Evolutionary conservation across 495 filamentous ascomycete genomes (phyloP).

Genomic region (Paragyromitra xinjiangensis): DNA sequence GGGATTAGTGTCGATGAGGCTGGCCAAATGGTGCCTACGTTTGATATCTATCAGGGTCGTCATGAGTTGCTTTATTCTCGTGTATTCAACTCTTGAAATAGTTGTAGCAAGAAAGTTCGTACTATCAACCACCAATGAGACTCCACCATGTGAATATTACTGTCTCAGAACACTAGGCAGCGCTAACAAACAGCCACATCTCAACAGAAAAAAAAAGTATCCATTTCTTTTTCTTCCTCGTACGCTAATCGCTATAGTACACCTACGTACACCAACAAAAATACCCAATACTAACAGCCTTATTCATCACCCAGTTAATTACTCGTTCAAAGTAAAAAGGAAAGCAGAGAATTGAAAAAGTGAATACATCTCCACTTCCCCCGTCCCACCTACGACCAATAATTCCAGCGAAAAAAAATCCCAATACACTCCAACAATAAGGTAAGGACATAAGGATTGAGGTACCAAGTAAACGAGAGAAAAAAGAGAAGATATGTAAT

Average conservation of each 20-base stretch:
- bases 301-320: slow-evolving; percentile 27
- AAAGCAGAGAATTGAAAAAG: slow-evolving; percentile 33
- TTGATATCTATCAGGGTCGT: slow-evolving; percentile 94
- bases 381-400: slow-evolving; percentile 15
- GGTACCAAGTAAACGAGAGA: slow-evolving; percentile 9
- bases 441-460: slow-evolving; percentile 27
- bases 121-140: background rate
- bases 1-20: slow-evolving; percentile 72
- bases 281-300: slow-evolving; percentile 18
- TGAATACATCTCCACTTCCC: slow-evolving; percentile 22
- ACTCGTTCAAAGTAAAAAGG: slow-evolving; percentile 17
- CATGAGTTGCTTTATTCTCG: slow-evolving; percentile 95
- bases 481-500: slow-evolving; percentile 26
- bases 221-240: slow-evolving; percentile 2
- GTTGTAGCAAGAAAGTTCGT: background rate
- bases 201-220: background rate
- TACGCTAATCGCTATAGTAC: slow-evolving; percentile 34
- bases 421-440: slow-evolving; percentile 25
- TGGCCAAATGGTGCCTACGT: slow-evolving; percentile 82
- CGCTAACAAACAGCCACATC: background rate
- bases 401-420: slow-evolving; percentile 28
- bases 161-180: no score
- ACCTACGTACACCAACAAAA: slow-evolving; percentile 26
- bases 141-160: background rate
- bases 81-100: slow-evolving; percentile 76